Conservation (phyloP, 2,329 filamentous ascomycete genomes). For the Nothomitra cinnamomea region DNA sequence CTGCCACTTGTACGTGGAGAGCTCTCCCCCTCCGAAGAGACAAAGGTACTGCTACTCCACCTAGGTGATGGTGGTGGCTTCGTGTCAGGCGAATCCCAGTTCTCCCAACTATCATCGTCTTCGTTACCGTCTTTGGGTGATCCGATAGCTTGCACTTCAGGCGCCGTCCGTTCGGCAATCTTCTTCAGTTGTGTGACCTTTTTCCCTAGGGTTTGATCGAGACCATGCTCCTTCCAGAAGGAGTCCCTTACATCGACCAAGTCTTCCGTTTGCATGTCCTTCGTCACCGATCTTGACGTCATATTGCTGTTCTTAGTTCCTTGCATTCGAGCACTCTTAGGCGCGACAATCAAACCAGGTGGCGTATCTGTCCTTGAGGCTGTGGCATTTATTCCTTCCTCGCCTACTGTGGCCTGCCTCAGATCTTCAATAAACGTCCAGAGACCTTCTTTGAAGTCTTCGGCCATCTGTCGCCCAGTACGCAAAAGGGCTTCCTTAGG, state of each 20-base stretch:
- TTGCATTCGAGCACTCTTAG: conserved; percentile 10
- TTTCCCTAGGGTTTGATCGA: background rate
- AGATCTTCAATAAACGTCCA: conserved; percentile 95
- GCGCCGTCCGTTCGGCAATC: conserved; percentile 15
- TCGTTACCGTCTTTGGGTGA: conserved; percentile 14
- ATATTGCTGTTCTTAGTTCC: background rate
- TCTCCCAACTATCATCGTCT: conserved; percentile 35
- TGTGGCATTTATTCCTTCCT: conserved; percentile 58
- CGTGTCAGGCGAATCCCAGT: conserved; percentile 33
- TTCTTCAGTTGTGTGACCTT: conserved; percentile 16
- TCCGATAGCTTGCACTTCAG: background rate
- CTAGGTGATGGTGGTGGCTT: conserved; percentile 22
- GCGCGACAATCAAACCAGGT: conserved; percentile 15
- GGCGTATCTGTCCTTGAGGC: conserved; percentile 19
- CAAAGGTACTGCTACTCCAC: conserved; percentile 31
- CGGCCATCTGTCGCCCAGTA: conserved; percentile 61
- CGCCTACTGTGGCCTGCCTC: conserved; percentile 85
- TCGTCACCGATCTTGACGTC: background rate
- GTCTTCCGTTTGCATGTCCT: background rate
- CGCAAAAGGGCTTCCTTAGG: conserved; percentile 34
- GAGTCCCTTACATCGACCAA: conserved; percentile 22
- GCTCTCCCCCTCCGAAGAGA: conserved; percentile 26
- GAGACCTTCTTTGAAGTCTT: conserved; percentile 75
- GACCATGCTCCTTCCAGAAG: conserved; percentile 25
- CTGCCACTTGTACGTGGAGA: conserved; percentile 27